Conservation (phyloP, 2,329 filamentous ascomycete genomes). For the Penicillium griseofulvum region DNA sequence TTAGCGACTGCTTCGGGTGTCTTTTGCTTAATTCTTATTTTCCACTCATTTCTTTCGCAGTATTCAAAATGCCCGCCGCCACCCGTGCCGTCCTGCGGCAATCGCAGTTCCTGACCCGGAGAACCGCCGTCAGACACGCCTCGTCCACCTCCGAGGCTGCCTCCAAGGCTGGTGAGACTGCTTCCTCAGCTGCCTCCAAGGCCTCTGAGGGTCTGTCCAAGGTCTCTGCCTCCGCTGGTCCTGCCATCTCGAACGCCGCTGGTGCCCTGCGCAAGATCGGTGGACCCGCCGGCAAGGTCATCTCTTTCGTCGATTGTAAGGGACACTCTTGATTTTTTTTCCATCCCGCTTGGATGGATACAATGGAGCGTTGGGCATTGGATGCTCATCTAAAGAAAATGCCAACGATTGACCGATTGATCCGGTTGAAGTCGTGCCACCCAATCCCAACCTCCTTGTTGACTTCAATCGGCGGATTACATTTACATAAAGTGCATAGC, state of each 20-base stretch:
- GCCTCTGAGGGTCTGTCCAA: conserved; percentile 79
- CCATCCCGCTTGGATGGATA: neutral
- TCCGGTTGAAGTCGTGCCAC: neutral
- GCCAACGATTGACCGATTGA: neutral
- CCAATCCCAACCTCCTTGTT: conserved; percentile 17
- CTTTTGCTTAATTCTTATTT: conserved; percentile 27
- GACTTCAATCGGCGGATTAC: conserved; percentile 1
- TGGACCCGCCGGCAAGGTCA: conserved; percentile 74
- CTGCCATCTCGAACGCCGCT: conserved; percentile 71
- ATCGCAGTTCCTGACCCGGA: conserved; percentile 48
- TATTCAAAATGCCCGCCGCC: conserved; percentile 45
- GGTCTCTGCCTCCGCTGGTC: conserved; percentile 76
- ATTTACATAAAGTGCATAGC: conserved; percentile 12
- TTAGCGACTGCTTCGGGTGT: conserved; percentile 29
- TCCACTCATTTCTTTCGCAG: conserved; percentile 25
- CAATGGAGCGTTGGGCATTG: neutral
- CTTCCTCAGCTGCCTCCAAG: conserved; percentile 53
- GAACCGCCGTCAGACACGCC: conserved; percentile 47
- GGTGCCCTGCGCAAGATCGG: conserved; percentile 72
- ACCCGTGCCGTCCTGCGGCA: conserved; percentile 48
- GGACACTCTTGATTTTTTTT: conserved; percentile 7
- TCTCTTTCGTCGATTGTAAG: conserved; percentile 85
- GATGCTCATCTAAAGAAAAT: neutral
- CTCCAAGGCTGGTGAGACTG: conserved; percentile 46
- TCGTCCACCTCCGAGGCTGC: conserved; percentile 48